Evolutionary conservation across 2,329 filamentous ascomycete genomes (phyloP).

Genomic region (Trichophyton mentagrophytes): DNA sequence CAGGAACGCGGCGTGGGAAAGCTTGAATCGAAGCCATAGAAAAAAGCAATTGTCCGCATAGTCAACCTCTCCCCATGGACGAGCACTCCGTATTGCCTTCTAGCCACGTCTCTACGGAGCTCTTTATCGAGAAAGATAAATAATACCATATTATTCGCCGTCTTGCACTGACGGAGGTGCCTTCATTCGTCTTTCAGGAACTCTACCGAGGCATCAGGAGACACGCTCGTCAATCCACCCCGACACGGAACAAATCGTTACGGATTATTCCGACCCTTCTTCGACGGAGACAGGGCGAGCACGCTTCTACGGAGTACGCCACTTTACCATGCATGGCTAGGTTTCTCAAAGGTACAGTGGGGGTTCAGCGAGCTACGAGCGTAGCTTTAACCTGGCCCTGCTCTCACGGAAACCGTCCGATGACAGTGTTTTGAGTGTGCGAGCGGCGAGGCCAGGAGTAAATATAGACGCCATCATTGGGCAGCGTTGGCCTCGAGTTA

Average conservation of each 20-base stretch:
- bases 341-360: neutral
- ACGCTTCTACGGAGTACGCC: neutral
- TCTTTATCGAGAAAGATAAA: no score
- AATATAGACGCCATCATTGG: neutral
- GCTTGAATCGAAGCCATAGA: slow-evolving; percentile 4
- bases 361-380: neutral
- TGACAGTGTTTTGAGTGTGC: neutral
- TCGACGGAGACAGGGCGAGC: neutral
- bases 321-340: neutral
- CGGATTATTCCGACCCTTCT: neutral
- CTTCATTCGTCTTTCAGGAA: neutral
- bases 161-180: neutral
- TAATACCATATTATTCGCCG: no score
- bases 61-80: neutral
- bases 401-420: neutral
- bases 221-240: neutral
- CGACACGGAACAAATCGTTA: neutral
- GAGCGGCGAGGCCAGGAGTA: neutral
- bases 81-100: neutral
- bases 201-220: neutral
- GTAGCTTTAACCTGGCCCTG: neutral
- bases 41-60: slow-evolving; percentile 2
- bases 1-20: slow-evolving; percentile 1
- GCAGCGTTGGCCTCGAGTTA: neutral
- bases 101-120: no score